Evolutionary conservation across 78 protist species (phyloP), one percentile per base, ranked within the genome.

Genomic region (Pelomyxa schiedti): DNA sequence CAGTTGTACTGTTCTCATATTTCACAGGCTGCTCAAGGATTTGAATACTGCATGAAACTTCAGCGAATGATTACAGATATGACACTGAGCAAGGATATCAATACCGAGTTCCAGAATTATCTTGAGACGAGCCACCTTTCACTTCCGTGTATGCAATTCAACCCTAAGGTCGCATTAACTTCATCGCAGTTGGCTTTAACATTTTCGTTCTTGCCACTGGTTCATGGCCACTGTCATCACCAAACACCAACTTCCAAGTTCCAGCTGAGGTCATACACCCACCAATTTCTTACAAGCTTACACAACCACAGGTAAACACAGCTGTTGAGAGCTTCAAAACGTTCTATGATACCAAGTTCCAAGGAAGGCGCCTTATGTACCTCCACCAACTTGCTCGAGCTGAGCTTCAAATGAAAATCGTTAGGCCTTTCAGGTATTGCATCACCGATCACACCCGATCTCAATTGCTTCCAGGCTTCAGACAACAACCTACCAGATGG

Each of bases 31-130:
- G 65, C 75, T 38, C 83, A 80, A 71, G 76, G 80, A 65, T 83
- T 74, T 42, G 78, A 74, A 68, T 77, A 80, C 36, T 80, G 78
- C 5, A 80, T 73, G 3, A 80, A 74, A 43, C 53, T 83, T 38
- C 83, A 86, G 22, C 80, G 95, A 42, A 92, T 92, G 95, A 90
- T 92, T 80, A 85, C 42, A 8, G 95, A 92, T 82, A 92, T 92
- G 93, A 40, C 72, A 63, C 30, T 86, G 40, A 87, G 92, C 8
- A 64, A 78, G 8, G 89, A 80, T 80, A 71, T 69, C 42, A 78
- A 69, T 69, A 66, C 69, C 29, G 69, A 36, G 69, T 92, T 86
- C 76, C 76, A 85, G 47, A 47, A 26, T 52, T 77, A 85, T 72
- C 58, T 87, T 16, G 74, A 52, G 30, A 77, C 75, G 1, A 26